phyloP scores from a whole-genome alignment of 768 basidiomycete genomes.

The Leccinellum luteum region DNA sequence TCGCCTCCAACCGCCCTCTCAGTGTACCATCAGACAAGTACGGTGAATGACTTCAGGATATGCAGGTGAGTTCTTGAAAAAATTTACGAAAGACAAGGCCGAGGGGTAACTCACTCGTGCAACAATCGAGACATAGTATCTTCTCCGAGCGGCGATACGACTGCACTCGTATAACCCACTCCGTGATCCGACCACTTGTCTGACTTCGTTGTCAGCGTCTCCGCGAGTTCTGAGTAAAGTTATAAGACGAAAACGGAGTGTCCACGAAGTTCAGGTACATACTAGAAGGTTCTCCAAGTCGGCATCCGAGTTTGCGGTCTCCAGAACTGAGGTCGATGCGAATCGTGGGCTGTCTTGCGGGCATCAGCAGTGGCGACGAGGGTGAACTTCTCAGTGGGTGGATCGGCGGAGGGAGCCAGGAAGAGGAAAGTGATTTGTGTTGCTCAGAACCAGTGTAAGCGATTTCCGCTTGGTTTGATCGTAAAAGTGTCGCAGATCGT shows the following conservation, averaged over 20 bases:
- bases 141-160: constrained; percentile 3
- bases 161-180: constrained; percentile 10
- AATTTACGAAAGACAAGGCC: no score
- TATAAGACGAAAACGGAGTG: neutral
- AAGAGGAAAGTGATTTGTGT: neutral
- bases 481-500: constrained; percentile 1
- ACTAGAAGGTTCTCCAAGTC: constrained; percentile 6
- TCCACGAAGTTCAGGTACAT: neutral
- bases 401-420: neutral
- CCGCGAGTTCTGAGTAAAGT: neutral
- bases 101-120: no score
- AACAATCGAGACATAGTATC: no score
- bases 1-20: no score
- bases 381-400: neutral
- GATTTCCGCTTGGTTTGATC: neutral
- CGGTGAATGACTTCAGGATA: no score
- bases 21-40: no score
- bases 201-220: constrained; percentile 7
- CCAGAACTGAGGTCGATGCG: constrained; percentile 8
- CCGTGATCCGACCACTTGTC: constrained; percentile 18
- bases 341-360: neutral
- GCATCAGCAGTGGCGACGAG: neutral
- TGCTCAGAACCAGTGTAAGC: neutral
- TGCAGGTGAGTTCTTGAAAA: no score
- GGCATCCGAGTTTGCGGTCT: constrained; percentile 12